Evolutionary conservation across 148 eudicot genomes (phyloP), one percentile per base, ranked within the genome.

Genomic region (Spergularia bocconei): DNA sequence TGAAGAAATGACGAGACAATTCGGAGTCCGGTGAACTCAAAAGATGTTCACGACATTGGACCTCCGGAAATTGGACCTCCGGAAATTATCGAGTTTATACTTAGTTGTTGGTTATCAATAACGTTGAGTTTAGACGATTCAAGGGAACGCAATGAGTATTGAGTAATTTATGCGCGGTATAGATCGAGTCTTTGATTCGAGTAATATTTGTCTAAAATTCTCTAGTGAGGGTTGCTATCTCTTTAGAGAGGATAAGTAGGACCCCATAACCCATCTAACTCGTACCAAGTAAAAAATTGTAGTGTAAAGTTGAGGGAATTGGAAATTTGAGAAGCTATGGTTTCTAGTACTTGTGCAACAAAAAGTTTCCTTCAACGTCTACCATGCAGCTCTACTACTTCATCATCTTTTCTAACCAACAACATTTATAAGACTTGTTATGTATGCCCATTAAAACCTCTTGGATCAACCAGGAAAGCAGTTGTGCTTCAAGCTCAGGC

Each of bases 401-500:
- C 91, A 66, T 79, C 84, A 8, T 75, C 90, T 17, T 85, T 80
- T 69, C 63, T 79, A 2, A 71, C 75, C 16, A 91, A 78, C 74
- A 76, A 69, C 56, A 51, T 25, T 47, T 71, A 61, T 58, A 84
- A 68, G 69, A 53, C 85, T 68, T 75, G 82, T 70, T 75, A 52
- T 69, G 76, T 19, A 21, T 29, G 44, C 47, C 66, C 60, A 75
- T 54, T 57, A 25, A 65, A 56, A 33, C 74, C 84, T 64, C 23
- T 63, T 44, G 63, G 33, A 72, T 69, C 77, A 44, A 70, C 52
- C 11, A 79, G 69, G 47, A 57, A 33, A 75, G 7, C 48, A 44
- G 69, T 75, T 54, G 77, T 69, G 71, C 79, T 72, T 74, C 76
- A 65, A 57, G 91, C 97, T 64, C 87, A 93, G 73, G 78, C 87